Base-by-base conservation (phyloP, 179 eudicot species). In the Pouteria campechiana region DNA sequence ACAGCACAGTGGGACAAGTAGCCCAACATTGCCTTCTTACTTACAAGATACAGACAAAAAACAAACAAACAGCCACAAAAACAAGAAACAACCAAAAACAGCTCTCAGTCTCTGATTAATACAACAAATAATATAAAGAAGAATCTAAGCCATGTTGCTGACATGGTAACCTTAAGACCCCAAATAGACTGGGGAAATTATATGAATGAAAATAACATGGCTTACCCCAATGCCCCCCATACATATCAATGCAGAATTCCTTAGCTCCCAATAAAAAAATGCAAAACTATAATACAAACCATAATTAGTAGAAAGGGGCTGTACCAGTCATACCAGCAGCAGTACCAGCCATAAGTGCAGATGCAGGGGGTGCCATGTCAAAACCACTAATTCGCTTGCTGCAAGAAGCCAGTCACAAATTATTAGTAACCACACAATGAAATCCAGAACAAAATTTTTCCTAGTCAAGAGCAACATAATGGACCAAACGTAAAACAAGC, bases 11-110 rank as follows among this genome's bases (percentile, higher is more conserved):
- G 85, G 88, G 94, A 78, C 94, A 78, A 80, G 81, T 70, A 67
- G 93, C 89, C 96, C 94, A 77, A 80, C 71, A 72, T 73, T 71
- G 86, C 93, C 96, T 92, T 92, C 93, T 79, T 72, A 79, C 66
- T 65, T 71, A 76, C 77, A 70, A 67, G 76, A 49, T 77, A 44
- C 75, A 75, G 88, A 87, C 93, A 87, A 79, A 70, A 90, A 79
- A 72, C 80, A 79, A 87, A 76, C 67, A 87, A 90, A 81, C 94
- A 86, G 70, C 84, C 87, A n/a, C n/a, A n/a, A 77, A 88, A 66
- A 86, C 72, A 77, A 81, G 63, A 81, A 62, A 69, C 70, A 87
- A 79, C 80, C 71, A 82, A 77, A 73, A 86, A 74, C 31, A 58
- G 54, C 69, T 68, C 84, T 90, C 81, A 92, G 96, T 92, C 71